Evolutionary conservation across 2,329 filamentous ascomycete genomes (phyloP).

Genomic region (Arthrobotrys conoides): DNA sequence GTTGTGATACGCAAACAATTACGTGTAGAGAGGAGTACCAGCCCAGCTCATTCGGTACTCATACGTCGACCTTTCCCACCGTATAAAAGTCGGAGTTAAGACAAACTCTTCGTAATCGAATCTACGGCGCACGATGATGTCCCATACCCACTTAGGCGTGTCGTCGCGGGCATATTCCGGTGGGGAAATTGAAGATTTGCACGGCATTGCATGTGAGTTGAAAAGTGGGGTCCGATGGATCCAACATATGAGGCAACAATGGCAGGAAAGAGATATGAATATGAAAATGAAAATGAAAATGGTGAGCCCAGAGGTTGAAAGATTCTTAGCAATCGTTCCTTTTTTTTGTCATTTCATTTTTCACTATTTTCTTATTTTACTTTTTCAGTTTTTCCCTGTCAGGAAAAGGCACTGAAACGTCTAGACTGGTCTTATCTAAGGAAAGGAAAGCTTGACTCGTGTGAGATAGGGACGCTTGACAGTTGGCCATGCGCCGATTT

Average conservation of each 20-base stretch:
- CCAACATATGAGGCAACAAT: background rate
- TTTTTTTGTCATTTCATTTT: too few relatives aligned
- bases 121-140: slow-evolving; percentile 48
- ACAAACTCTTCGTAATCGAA: slow-evolving; percentile 52
- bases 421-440: slow-evolving; percentile 6
- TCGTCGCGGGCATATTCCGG: slow-evolving; percentile 56
- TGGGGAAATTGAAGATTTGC: slow-evolving; percentile 55
- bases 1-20: background rate
- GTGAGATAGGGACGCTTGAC: slow-evolving; percentile 21
- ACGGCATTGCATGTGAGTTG: slow-evolving; percentile 37
- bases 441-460: slow-evolving; percentile 16
- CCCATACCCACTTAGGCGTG: slow-evolving; percentile 56
- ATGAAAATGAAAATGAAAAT: background rate
- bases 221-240: background rate
- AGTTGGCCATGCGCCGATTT: slow-evolving; percentile 49
- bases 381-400: background rate
- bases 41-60: slow-evolving; percentile 52
- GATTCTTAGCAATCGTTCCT: background rate
- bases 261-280: background rate
- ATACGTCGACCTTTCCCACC: slow-evolving; percentile 53
- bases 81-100: slow-evolving; percentile 53
- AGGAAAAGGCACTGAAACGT: background rate
- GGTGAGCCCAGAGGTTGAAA: background rate
- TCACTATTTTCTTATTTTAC: background rate
- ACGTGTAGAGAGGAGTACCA: background rate